phyloP scores from a whole-genome alignment of 2,329 filamentous ascomycete species.

The Clathrospora elynae region DNA sequence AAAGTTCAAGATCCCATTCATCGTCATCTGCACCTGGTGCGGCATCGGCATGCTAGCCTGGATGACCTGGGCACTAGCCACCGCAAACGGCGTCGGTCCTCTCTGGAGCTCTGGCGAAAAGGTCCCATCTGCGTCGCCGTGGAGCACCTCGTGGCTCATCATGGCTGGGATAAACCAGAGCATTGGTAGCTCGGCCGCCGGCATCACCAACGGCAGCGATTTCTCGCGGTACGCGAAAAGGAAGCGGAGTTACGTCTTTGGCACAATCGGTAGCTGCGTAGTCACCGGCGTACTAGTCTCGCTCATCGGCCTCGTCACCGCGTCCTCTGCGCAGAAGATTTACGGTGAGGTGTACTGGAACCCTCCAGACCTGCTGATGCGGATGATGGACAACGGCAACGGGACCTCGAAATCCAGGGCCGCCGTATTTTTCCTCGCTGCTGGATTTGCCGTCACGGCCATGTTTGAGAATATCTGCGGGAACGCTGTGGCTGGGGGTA shows the following conservation, averaged over 20 bases:
- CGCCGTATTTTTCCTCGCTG: slow-evolving; percentile 45
- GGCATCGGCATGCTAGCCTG: slow-evolving; percentile 53
- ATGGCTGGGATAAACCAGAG: slow-evolving; percentile 54
- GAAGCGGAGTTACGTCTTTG: slow-evolving; percentile 47
- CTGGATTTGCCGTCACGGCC: slow-evolving; percentile 44
- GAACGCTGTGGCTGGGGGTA: slow-evolving; percentile 44
- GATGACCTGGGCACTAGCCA: slow-evolving; percentile 57
- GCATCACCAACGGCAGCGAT: slow-evolving; percentile 53
- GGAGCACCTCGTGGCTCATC: slow-evolving; percentile 53
- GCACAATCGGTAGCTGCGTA: slow-evolving; percentile 50
- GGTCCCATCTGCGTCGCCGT: slow-evolving; percentile 45
- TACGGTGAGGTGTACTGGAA: slow-evolving; percentile 50
- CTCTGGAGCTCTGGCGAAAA: slow-evolving; percentile 50
- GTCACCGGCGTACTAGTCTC: slow-evolving; percentile 51
- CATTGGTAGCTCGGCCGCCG: slow-evolving; percentile 50
- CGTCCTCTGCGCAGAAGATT: slow-evolving; percentile 47
- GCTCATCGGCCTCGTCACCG: slow-evolving; percentile 51
- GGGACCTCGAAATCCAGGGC: slow-evolving; percentile 47
- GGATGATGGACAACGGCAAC: slow-evolving; percentile 53
- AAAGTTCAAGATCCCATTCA: slow-evolving; percentile 56
- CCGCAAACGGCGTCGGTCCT: slow-evolving; percentile 52
- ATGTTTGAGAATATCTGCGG: slow-evolving; percentile 52
- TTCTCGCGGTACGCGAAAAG: slow-evolving; percentile 52
- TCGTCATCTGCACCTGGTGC: slow-evolving; percentile 53
- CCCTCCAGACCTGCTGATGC: slow-evolving; percentile 53